These are phyloP conservation scores for Aotearoamyces nothofagi DNA, from an alignment of 2,329 filamentous ascomycete species.

Conservation along the genomic window DNA sequence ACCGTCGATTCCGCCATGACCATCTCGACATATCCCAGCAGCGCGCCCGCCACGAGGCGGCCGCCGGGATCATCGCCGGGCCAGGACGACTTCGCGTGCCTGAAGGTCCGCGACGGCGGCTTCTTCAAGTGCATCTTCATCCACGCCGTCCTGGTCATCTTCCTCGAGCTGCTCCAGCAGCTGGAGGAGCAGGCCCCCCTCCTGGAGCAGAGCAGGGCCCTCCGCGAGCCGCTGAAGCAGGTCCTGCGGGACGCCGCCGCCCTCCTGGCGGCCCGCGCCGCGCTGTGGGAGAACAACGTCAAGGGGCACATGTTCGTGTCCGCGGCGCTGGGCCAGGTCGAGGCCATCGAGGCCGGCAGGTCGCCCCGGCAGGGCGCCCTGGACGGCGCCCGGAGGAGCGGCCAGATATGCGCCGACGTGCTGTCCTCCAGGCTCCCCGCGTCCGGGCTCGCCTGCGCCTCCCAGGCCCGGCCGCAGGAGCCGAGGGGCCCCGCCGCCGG, in stretches of 20 bases:
- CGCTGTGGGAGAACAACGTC: conserved; percentile 27
- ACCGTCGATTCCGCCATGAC: conserved; percentile 26
- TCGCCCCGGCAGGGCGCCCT: too few species aligned
- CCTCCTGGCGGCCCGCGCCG: conserved; percentile 20
- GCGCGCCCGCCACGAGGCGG: conserved; percentile 1
- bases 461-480: too few species aligned
- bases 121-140: conserved; percentile 26
- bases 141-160: conserved; percentile 26
- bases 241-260: conserved; percentile 16
- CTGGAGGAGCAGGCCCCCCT: conserved; percentile 28
- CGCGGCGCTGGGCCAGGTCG: conserved; percentile 25
- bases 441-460: too few species aligned
- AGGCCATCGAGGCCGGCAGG: conserved; percentile 13
- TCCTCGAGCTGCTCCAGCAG: conserved; percentile 29
- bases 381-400: too few species aligned
- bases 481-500: too few species aligned
- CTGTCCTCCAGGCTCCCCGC: too few species aligned
- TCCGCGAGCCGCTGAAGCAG: conserved; percentile 20
- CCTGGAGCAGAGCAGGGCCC: conserved; percentile 14
- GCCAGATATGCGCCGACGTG: too few species aligned
- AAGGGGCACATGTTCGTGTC: conserved; percentile 25
- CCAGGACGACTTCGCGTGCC: too few species aligned
- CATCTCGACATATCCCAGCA: conserved; percentile 7
- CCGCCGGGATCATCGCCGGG: conserved; percentile 7
- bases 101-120: conserved; percentile 23